Evolutionary conservation across 2,329 filamentous ascomycete genomes (phyloP).

Genomic region (Botrytis hyacinthi): DNA sequence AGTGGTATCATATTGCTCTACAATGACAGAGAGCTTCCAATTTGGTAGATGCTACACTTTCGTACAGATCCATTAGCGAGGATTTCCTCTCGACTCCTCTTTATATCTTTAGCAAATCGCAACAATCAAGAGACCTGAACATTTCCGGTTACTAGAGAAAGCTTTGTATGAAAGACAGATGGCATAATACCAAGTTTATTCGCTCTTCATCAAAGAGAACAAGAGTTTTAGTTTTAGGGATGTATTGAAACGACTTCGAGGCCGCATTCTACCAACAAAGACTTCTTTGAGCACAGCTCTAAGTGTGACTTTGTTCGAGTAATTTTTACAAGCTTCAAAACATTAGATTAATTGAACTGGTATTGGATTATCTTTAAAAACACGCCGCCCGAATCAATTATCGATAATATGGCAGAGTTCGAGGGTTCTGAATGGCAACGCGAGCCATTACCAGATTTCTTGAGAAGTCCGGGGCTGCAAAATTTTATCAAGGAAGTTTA

Average conservation of each 20-base stretch:
- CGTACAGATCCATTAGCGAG: background rate
- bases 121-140: background rate
- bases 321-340: background rate
- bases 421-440: background rate
- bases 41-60: background rate
- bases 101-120: background rate
- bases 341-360: background rate
- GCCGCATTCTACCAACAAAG: constrained; percentile 16
- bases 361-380: background rate
- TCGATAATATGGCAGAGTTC: background rate
- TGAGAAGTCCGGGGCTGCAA: background rate
- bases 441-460: background rate
- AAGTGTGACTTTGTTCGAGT: background rate
- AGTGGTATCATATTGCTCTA: background rate
- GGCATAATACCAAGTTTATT: background rate
- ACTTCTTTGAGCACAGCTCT: constrained; percentile 6
- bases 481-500: background rate
- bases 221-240: constrained; percentile 7
- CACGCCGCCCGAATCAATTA: background rate
- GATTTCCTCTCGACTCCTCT: background rate
- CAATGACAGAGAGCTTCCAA: background rate
- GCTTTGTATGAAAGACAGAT: background rate
- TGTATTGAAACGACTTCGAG: background rate
- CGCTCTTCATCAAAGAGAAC: background rate
- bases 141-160: background rate